Evolutionary conservation across 768 basidiomycete species (phyloP).

Genomic region (Multifurca ochricompacta): DNA sequence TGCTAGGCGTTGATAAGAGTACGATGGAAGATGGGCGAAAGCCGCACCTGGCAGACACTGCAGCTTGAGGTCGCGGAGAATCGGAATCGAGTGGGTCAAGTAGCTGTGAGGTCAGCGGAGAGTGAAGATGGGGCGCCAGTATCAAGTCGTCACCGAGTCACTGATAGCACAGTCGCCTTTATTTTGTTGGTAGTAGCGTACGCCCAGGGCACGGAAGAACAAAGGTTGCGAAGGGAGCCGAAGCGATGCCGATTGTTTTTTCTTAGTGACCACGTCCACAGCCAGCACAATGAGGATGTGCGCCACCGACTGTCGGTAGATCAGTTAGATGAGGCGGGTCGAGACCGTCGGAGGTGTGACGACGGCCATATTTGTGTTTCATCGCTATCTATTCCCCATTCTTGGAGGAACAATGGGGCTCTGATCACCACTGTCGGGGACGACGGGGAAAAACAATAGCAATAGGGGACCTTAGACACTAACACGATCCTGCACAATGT

Average conservation of each 20-base stretch:
- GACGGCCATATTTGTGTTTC: not conserved
- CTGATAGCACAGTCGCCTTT: not conserved
- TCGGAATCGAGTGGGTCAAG: not conserved
- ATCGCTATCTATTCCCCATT: not conserved
- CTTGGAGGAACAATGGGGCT: not conserved
- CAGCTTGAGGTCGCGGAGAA: not conserved
- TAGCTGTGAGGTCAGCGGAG: not conserved
- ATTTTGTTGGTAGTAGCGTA: not conserved
- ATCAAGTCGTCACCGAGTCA: not conserved
- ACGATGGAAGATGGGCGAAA: not conserved
- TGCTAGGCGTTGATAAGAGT: not conserved
- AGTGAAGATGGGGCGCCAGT: not conserved
- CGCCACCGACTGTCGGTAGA: not conserved
- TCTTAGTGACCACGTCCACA: slow-evolving; percentile 3
- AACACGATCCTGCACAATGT: not conserved
- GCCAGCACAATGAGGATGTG: not conserved
- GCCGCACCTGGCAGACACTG: not conserved
- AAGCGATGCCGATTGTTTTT: not conserved
- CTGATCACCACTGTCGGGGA: not conserved
- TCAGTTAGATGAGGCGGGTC: not conserved
- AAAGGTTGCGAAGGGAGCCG: not conserved
- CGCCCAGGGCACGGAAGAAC: not conserved
- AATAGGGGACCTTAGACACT: not conserved
- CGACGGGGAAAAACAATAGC: slow-evolving; percentile 6
- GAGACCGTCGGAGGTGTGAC: not conserved